These are phyloP conservation scores for Anthracocystis setariae DNA, from an alignment of 1,284 basidiomycete species.

Conservation along the genomic window DNA sequence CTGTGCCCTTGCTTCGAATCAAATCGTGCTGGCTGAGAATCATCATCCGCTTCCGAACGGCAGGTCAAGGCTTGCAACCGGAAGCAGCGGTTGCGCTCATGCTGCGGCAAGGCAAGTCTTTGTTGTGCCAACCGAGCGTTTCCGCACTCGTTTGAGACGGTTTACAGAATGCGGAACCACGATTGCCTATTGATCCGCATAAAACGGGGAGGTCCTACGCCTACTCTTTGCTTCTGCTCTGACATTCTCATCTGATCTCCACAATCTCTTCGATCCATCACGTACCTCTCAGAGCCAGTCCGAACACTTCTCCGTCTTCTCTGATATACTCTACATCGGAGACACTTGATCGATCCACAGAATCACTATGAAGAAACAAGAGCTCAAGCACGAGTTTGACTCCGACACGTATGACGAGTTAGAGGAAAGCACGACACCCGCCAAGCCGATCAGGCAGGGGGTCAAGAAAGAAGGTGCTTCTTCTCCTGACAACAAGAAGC, in stretches of 20 bases:
- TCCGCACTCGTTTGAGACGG: not conserved
- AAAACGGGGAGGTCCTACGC: too few relatives aligned
- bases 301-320: not conserved
- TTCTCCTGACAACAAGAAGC: slow-evolving; percentile 9
- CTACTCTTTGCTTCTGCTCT: too few relatives aligned
- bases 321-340: not conserved
- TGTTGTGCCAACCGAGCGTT: too few relatives aligned
- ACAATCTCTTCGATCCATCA: too few relatives aligned
- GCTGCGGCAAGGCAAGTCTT: too few relatives aligned
- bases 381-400: slow-evolving; percentile 2
- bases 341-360: too few relatives aligned
- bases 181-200: too few relatives aligned
- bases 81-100: not conserved
- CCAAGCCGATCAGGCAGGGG: slow-evolving; percentile 23
- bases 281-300: too few relatives aligned
- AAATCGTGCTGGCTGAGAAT: not conserved
- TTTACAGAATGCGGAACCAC: too few relatives aligned
- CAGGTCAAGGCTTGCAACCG: not conserved
- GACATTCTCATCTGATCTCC: too few relatives aligned
- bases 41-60: not conserved
- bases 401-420: slow-evolving; percentile 17
- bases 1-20: too few relatives aligned
- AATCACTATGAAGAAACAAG: too few relatives aligned
- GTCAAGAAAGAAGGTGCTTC: not conserved
- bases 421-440: slow-evolving; percentile 2